Base-by-base conservation (phyloP, 768 basidiomycete genomes). In the Rhizopogon vinicolor region DNA sequence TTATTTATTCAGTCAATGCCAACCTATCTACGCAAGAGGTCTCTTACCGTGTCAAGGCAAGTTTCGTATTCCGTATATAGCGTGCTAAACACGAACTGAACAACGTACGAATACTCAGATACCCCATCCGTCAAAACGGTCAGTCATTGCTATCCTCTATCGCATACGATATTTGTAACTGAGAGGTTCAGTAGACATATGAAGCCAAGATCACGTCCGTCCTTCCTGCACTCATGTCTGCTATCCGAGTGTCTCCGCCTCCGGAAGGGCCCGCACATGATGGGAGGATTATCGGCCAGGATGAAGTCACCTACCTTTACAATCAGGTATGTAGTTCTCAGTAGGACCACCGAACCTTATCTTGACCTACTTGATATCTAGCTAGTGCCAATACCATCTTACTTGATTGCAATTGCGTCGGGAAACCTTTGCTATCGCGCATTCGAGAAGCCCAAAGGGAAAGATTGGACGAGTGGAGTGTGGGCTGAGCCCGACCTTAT, bases 401-500 rank as follows among this genome's bases (percentile, higher is more conserved):
- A 98, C 66, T 76, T 98, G n/a, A 78, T 98, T 48, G 96, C 96
- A 2, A 87, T 98, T 52, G 95, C 95, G 0, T 79, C 82, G 0
- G 95, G 94, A 1, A 87, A 96, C 65, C 72, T 97, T 3, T 78
- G 75, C 19, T 95, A 94, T 70, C 82, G 76, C 10, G 63, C 83
- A 0, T 92, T 94, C 66, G 72, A 79, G 3, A 70, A 74, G 33
- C 71, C 79, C 9, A 69, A 80, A 37, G 89, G 85, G 16, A 86
- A 81, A 60, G 64, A 75, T n/a, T 93, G 96, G 91, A 85, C 73
- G 14, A 85, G 78, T 13, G 95, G 95, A 1, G 80, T 94, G 5
- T 98, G 95, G 95, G 85, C 93, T 1, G 93, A 98, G 71, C 93
- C 93, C 0, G 84, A 87, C 61, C 67, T 87, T 31, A 80, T 97